Conservation (phyloP, 208 protist species). For the Acanthamoeba royreba region DNA sequence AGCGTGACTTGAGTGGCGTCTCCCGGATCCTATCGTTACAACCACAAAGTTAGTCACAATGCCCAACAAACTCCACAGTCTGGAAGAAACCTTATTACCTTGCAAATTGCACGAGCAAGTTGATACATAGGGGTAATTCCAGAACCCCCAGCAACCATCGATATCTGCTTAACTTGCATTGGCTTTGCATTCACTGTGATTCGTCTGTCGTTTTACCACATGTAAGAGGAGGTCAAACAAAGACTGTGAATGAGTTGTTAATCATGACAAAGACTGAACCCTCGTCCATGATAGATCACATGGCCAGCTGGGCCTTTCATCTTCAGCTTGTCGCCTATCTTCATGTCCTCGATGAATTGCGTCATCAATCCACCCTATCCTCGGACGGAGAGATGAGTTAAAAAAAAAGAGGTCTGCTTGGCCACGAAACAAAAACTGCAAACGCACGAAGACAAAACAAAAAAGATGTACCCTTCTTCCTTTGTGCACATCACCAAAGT, state of each 20-base stretch:
- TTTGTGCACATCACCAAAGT: not conserved
- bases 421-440: too few relatives aligned
- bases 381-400: too few relatives aligned
- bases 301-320: conserved; percentile 88
- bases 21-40: conserved; percentile 68
- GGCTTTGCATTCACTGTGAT: conserved; percentile 57
- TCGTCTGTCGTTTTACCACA: not conserved
- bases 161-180: conserved; percentile 88
- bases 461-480: too few relatives aligned
- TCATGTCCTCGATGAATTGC: conserved; percentile 85
- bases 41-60: not conserved
- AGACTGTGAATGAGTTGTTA: not conserved
- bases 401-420: too few relatives aligned
- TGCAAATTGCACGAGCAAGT: conserved; percentile 82
- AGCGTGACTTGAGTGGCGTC: conserved; percentile 87
- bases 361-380: conserved; percentile 79
- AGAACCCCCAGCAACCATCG: conserved; percentile 84
- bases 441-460: too few relatives aligned
- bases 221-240: not conserved
- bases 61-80: not conserved
- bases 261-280: too few relatives aligned
- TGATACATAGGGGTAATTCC: conserved; percentile 92
- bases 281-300: conserved; percentile 74
- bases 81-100: not conserved
- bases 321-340: conserved; percentile 87